Evolutionary conservation across 164 flowering plant genomes (phyloP).

Genomic region (Aristolochia californica): DNA sequence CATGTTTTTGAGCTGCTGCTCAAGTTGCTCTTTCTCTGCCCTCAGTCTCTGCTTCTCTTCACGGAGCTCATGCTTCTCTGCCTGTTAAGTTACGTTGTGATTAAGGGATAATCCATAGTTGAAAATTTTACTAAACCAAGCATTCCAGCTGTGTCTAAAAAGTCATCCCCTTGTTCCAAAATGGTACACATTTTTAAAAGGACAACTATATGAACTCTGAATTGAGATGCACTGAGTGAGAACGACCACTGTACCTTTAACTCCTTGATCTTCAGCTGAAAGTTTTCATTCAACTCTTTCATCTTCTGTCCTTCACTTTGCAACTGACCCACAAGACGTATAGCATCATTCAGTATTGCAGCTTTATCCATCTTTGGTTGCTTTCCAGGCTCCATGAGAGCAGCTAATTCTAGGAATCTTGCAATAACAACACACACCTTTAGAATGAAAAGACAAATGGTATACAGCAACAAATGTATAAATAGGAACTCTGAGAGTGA

Average conservation of each 20-base stretch:
- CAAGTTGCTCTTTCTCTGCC: slow-evolving; percentile 76
- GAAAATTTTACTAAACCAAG: not conserved
- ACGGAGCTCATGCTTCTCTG: slow-evolving; percentile 85
- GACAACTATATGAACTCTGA: not conserved
- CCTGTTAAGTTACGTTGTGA: slow-evolving; percentile 23
- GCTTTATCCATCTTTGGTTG: slow-evolving; percentile 83
- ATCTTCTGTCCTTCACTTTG: slow-evolving; percentile 68
- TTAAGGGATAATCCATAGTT: not conserved
- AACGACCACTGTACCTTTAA: slow-evolving; percentile 42
- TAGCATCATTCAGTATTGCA: slow-evolving; percentile 78
- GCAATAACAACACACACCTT: slow-evolving; percentile 1
- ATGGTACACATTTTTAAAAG: not conserved
- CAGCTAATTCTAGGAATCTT: slow-evolving; percentile 78
- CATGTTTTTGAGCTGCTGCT: slow-evolving; percentile 61
- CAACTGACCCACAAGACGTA: slow-evolving; percentile 71
- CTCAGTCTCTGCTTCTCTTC: slow-evolving; percentile 87
- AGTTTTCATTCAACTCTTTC: slow-evolving; percentile 65
- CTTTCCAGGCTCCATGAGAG: slow-evolving; percentile 80
- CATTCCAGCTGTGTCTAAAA: not conserved
- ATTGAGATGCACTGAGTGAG: not conserved
- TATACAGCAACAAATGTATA: not conserved
- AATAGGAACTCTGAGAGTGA: too few relatives aligned
- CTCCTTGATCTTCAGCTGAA: slow-evolving; percentile 82
- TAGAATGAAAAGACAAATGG: not conserved
- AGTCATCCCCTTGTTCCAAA: not conserved